Conservation (phyloP, 2,329 filamentous ascomycete genomes). For the Teratosphaeriaceae sp. region DNA sequence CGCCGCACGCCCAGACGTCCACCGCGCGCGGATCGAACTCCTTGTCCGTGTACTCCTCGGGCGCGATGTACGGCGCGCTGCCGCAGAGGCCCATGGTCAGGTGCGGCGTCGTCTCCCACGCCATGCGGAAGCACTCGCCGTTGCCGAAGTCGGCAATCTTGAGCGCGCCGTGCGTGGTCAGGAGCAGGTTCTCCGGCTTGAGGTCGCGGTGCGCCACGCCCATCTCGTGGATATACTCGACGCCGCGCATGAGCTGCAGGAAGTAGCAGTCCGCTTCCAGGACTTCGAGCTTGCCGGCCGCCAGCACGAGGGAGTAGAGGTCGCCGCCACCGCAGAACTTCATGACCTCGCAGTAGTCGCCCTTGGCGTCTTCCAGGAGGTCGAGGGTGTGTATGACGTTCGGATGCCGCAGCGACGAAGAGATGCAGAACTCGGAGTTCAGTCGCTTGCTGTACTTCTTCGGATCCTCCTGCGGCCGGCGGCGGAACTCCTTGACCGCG, state of each 20-base stretch:
- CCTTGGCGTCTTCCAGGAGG: conserved; percentile 89
- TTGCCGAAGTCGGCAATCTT: conserved; percentile 99
- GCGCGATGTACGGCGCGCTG: conserved; percentile 93
- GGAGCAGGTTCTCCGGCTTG: conserved; percentile 91
- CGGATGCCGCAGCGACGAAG: conserved; percentile 88
- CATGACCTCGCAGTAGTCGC: conserved; percentile 98
- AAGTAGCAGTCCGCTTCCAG: conserved; percentile 96
- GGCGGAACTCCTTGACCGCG: conserved; percentile 96
- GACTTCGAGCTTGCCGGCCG: conserved; percentile 86
- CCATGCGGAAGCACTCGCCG: conserved; percentile 98
- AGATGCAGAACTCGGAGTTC: conserved; percentile 97
- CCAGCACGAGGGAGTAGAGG: conserved; percentile 85
- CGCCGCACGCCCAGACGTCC: conserved; percentile 95
- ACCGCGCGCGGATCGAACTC: conserved; percentile 98
- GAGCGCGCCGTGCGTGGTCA: conserved; percentile 85
- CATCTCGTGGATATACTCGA: conserved; percentile 99
- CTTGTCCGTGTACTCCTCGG: conserved; percentile 89
- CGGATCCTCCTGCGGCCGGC: conserved; percentile 85
- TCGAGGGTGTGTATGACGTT: conserved; percentile 98
- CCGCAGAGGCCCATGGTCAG: conserved; percentile 97
- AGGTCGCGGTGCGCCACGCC: conserved; percentile 94
- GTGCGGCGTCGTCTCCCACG: conserved; percentile 96
- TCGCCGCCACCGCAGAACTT: conserved; percentile 97
- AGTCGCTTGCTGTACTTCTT: conserved; percentile 98
- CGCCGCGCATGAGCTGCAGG: conserved; percentile 97